Percentiles rank a stretch among this genome's conserved stretches.
Evolutionary conservation across 2,329 filamentous ascomycete genomes (phyloP).

Genomic region (Diplocarpon mali): DNA sequence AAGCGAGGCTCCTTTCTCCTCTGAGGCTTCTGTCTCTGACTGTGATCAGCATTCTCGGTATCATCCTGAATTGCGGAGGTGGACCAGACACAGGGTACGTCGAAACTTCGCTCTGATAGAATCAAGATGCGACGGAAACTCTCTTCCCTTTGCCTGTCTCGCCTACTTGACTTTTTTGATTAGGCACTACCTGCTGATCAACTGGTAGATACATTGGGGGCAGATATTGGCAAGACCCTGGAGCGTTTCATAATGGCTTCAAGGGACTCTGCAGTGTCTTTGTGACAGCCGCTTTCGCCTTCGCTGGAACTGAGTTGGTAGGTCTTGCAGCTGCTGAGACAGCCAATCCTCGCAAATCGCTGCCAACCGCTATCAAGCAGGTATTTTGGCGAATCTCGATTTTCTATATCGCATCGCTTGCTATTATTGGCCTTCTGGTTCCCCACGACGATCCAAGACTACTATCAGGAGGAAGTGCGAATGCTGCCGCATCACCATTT

Average conservation of each 20-base stretch:
- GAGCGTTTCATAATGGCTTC: conserved; percentile 77
- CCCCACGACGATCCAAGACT: conserved; percentile 58
- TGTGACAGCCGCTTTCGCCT: conserved; percentile 66
- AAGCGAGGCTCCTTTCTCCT: conserved; percentile 26
- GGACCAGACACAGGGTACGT: conserved; percentile 52
- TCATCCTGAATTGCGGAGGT: conserved; percentile 77
- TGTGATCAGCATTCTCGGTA: conserved; percentile 58
- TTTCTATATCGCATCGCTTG: conserved; percentile 79
- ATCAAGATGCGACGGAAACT: too few species aligned
- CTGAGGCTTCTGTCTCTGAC: conserved; percentile 7
- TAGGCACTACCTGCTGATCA: too few species aligned
- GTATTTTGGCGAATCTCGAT: conserved; percentile 90
- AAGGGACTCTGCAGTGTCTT: conserved; percentile 73
- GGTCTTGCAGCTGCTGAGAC: conserved; percentile 70
- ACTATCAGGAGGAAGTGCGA: conserved; percentile 44
- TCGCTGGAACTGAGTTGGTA: conserved; percentile 65
- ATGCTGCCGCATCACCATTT: conserved; percentile 75
- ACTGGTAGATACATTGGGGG: conserved; percentile 53
- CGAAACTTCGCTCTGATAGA: too few species aligned
- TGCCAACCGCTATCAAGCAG: conserved; percentile 83
- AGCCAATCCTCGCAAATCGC: conserved; percentile 65
- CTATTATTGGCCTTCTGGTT: conserved; percentile 72
- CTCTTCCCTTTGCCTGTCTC: too few species aligned
- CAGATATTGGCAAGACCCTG: conserved; percentile 64
- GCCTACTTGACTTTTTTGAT: too few species aligned